A percentile compares a stretch with the other conserved stretches of the same genome.
Conservation (phyloP, 1,139 yeast species). For the Spencermartinsiella ligniputridi region DNA sequence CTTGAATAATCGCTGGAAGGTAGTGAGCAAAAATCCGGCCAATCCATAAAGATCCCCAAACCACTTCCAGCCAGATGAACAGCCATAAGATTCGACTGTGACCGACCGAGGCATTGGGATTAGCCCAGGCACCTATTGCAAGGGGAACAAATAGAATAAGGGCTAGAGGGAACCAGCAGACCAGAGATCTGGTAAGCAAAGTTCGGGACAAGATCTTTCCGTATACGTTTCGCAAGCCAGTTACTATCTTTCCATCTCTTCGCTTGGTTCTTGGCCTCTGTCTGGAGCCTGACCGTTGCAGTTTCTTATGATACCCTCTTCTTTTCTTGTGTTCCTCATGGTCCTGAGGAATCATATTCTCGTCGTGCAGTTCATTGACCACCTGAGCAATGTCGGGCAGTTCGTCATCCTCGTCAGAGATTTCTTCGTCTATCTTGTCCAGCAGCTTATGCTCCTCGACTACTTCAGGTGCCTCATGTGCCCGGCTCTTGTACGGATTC, state of each 20-base stretch:
- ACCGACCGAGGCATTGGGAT: conserved; percentile 31
- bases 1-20: conserved; percentile 29
- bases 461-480: conserved; percentile 6
- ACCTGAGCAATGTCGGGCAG: conserved; percentile 30
- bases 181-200: conserved; percentile 32
- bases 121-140: conserved; percentile 38
- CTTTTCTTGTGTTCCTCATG: conserved; percentile 5
- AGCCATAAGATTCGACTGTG: conserved; percentile 37
- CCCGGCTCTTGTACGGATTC: not conserved
- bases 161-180: conserved; percentile 40
- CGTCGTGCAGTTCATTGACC: conserved; percentile 22
- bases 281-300: conserved; percentile 10
- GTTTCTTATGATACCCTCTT: conserved; percentile 17
- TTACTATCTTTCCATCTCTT: conserved; percentile 16
- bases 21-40: conserved; percentile 34
- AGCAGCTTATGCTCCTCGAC: conserved; percentile 4
- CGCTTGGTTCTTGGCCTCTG: conserved; percentile 15
- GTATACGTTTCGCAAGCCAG: conserved; percentile 26
- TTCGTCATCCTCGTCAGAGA: conserved; percentile 25
- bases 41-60: conserved; percentile 39
- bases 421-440: conserved; percentile 1
- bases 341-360: conserved; percentile 10
- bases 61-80: conserved; percentile 41
- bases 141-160: conserved; percentile 36
- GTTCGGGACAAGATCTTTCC: conserved; percentile 27